Conservation (phyloP, 257 asterid species). For the Solanum arcanum region DNA sequence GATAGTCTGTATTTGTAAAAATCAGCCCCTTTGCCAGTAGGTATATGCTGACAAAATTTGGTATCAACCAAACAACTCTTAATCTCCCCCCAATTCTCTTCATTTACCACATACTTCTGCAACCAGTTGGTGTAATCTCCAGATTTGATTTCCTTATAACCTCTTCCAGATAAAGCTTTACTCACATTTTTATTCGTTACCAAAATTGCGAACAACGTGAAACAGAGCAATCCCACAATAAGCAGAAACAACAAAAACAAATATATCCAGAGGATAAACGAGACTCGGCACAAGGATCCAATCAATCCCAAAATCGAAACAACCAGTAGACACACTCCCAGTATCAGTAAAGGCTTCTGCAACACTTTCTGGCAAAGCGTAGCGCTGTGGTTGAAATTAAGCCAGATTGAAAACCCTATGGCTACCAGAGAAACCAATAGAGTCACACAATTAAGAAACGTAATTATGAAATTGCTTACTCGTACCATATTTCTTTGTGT, state of each 20-base stretch:
- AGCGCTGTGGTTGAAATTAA: constrained; percentile 5
- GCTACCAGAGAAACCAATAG: constrained; percentile 25
- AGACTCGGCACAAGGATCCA: constrained; percentile 27
- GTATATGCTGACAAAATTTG: constrained; percentile 13
- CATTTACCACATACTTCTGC: constrained; percentile 30
- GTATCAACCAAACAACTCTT: constrained; percentile 50
- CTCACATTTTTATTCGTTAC: constrained; percentile 50
- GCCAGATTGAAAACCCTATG: constrained; percentile 34
- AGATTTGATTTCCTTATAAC: not conserved
- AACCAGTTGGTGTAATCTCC: constrained; percentile 62
- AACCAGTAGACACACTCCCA: constrained; percentile 30
- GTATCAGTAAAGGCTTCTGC: constrained; percentile 31
- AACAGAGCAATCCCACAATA: constrained; percentile 16
- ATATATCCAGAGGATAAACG: constrained; percentile 38
- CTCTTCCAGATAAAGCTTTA: constrained; percentile 29
- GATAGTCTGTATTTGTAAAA: constrained; percentile 13
- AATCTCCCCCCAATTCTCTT: constrained; percentile 19
- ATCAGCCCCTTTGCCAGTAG: not conserved
- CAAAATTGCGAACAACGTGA: constrained; percentile 39
- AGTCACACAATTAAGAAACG: constrained; percentile 22
- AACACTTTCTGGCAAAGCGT: constrained; percentile 36
- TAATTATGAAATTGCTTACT: constrained; percentile 41
- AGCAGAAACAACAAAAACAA: constrained; percentile 17
- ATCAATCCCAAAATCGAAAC: constrained; percentile 36
- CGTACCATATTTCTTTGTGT: constrained; percentile 5